phyloP scores from a whole-genome alignment of 805 yeast species.

The Spathaspora girioi region DNA sequence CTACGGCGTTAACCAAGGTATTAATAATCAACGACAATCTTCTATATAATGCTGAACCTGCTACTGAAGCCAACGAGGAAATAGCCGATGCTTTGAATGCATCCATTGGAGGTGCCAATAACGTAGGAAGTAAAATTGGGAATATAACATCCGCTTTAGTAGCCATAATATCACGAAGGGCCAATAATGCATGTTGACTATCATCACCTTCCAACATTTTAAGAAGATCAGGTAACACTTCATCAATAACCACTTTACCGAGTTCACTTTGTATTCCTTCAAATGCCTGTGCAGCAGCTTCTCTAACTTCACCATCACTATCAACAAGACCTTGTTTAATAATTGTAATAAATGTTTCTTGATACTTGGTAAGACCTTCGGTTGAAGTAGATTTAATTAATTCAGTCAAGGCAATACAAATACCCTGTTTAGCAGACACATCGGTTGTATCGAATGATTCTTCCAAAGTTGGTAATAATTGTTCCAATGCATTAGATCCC shows the following conservation, averaged over 20 bases:
- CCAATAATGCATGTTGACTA: slow-evolving; percentile 76
- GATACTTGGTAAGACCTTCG: slow-evolving; percentile 60
- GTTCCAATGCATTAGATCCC: slow-evolving; percentile 81
- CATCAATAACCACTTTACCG: slow-evolving; percentile 85
- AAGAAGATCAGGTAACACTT: slow-evolving; percentile 79
- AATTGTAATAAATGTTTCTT: slow-evolving; percentile 66
- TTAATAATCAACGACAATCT: slow-evolving; percentile 72
- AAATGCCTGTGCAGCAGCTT: slow-evolving; percentile 87
- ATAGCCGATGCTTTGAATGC: slow-evolving; percentile 82
- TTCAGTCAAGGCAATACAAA: slow-evolving; percentile 89
- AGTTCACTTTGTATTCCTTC: slow-evolving; percentile 79
- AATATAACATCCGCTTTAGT: slow-evolving; percentile 85
- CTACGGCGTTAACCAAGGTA: slow-evolving; percentile 60
- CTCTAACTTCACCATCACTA: slow-evolving; percentile 68
- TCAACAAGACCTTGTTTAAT: slow-evolving; percentile 80
- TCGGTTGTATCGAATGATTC: slow-evolving; percentile 57
- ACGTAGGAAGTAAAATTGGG: slow-evolving; percentile 87
- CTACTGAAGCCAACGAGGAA: slow-evolving; percentile 84
- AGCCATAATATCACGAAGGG: slow-evolving; percentile 88
- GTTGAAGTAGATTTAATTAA: slow-evolving; percentile 70
- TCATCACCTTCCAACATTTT: slow-evolving; percentile 55
- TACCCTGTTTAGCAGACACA: slow-evolving; percentile 90
- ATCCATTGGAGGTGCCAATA: slow-evolving; percentile 78
- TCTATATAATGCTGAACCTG: slow-evolving; percentile 75
- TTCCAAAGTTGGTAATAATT: slow-evolving; percentile 80